A percentile compares a stretch with the other conserved stretches of the same genome.
Evolutionary conservation across 805 yeast species (phyloP).

Genomic region (Grigorovia transvaalensis): DNA sequence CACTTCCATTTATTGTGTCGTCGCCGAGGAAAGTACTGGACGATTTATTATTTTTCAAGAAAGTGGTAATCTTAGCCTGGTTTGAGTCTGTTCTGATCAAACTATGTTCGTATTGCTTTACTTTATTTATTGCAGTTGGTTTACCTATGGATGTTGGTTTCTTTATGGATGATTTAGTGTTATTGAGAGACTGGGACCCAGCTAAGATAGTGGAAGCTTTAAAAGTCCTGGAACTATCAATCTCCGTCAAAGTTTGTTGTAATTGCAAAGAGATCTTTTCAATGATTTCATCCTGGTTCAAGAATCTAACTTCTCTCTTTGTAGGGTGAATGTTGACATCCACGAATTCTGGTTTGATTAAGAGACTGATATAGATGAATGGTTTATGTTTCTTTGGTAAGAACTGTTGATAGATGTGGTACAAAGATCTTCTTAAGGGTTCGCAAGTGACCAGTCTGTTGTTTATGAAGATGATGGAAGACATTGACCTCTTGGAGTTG

Average conservation of each 20-base stretch:
- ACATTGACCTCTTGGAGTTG: slow-evolving; percentile 51
- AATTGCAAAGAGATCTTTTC: slow-evolving; percentile 43
- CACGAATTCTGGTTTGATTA: slow-evolving; percentile 54
- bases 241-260: slow-evolving; percentile 39
- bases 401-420: slow-evolving; percentile 49
- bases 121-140: slow-evolving; percentile 6
- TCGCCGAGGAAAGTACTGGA: neutral
- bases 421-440: slow-evolving; percentile 60
- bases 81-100: slow-evolving; percentile 28
- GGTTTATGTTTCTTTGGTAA: slow-evolving; percentile 73
- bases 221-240: slow-evolving; percentile 62
- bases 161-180: neutral
- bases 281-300: slow-evolving; percentile 78
- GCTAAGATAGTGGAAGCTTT: slow-evolving; percentile 49
- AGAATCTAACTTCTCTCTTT: slow-evolving; percentile 79
- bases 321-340: slow-evolving; percentile 97
- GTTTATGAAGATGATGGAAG: slow-evolving; percentile 81
- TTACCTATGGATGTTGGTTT: neutral
- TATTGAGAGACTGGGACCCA: slow-evolving; percentile 7
- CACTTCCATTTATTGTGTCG: neutral
- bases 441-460: slow-evolving; percentile 75
- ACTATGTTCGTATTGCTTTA: slow-evolving; percentile 26
- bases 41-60: slow-evolving; percentile 5
- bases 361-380: slow-evolving; percentile 66
- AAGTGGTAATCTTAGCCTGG: slow-evolving; percentile 24